Conservation (phyloP, 345 rosid species). For the Murraya koenigii region DNA sequence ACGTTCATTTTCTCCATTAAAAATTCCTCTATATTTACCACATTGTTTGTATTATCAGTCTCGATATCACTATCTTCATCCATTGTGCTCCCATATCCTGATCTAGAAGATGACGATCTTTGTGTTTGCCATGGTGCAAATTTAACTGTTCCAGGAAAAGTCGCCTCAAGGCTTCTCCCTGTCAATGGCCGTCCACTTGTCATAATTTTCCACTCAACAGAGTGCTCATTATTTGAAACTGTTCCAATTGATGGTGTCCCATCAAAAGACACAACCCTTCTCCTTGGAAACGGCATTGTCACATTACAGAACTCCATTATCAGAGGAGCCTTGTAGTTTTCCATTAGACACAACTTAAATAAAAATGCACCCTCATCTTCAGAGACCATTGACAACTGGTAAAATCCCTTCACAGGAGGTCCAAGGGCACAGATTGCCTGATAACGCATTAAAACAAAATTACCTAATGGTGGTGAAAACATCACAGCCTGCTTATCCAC, state of each 20-base stretch:
- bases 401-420: conserved; percentile 90
- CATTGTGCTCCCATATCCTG: conserved; percentile 29
- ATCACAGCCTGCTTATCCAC: conserved; percentile 75
- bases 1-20: conserved; percentile 82
- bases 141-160: conserved; percentile 87
- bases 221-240: conserved; percentile 73
- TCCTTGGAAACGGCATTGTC: conserved; percentile 88
- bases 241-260: conserved; percentile 89
- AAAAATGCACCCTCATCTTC: conserved; percentile 97
- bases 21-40: conserved; percentile 73
- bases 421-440: conserved; percentile 70
- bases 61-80: conserved; percentile 85
- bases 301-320: conserved; percentile 88
- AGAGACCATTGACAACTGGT: conserved; percentile 95
- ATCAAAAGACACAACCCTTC: conserved; percentile 71
- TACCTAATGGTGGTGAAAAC: conserved; percentile 85
- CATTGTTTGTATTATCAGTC: conserved; percentile 54
- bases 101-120: conserved; percentile 34
- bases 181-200: conserved; percentile 72
- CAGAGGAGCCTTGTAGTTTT: conserved; percentile 78
- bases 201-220: conserved; percentile 86
- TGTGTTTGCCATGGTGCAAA: conserved; percentile 77
- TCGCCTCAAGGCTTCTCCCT: conserved; percentile 79
- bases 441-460: conserved; percentile 80
- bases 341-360: conserved; percentile 79